These are phyloP conservation scores for Jackrogersella multiformis DNA, from an alignment of 495 filamentous ascomycete species.

Conservation along the genomic window DNA sequence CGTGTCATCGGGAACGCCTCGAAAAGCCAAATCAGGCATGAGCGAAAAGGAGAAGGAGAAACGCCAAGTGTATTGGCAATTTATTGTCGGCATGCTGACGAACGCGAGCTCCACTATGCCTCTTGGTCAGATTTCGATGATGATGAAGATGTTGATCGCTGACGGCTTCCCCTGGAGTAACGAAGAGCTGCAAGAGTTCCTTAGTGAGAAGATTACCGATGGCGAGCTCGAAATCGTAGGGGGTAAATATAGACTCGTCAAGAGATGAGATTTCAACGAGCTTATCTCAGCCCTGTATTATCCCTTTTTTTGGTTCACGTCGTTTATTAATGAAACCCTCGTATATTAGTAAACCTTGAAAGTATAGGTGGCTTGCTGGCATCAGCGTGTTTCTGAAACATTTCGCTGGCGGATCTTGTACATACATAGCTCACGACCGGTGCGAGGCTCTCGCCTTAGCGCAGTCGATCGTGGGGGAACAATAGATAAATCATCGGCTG, in stretches of 20 bases:
- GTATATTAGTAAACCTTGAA: constrained; percentile 10
- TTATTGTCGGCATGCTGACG: constrained; percentile 93
- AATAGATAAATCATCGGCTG: constrained; percentile 19
- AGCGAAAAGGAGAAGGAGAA: constrained; percentile 72
- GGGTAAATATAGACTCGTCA: constrained; percentile 73
- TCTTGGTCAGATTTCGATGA: constrained; percentile 83
- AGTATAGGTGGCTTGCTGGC: constrained; percentile 17
- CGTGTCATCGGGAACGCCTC: constrained; percentile 42
- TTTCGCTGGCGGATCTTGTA: constrained; percentile 28
- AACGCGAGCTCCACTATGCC: constrained; percentile 83
- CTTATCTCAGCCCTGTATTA: constrained; percentile 22
- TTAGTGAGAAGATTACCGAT: constrained; percentile 74
- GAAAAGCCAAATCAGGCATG: constrained; percentile 43
- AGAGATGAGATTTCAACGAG: constrained; percentile 49
- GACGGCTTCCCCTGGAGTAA: constrained; percentile 84
- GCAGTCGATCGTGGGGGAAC: constrained; percentile 25
- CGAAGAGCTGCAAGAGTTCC: constrained; percentile 78
- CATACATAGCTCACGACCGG: neutral
- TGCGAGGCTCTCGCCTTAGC: constrained; percentile 6
- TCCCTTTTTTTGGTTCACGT: neutral
- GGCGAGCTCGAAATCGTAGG: constrained; percentile 77
- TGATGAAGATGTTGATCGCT: constrained; percentile 88
- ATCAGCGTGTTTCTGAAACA: constrained; percentile 30
- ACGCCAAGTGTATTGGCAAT: constrained; percentile 84
- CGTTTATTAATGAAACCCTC: neutral